Conservation (phyloP, 225 moss, liverwort and hornwort genomes). For the Pseudisothecium myosuroides region DNA sequence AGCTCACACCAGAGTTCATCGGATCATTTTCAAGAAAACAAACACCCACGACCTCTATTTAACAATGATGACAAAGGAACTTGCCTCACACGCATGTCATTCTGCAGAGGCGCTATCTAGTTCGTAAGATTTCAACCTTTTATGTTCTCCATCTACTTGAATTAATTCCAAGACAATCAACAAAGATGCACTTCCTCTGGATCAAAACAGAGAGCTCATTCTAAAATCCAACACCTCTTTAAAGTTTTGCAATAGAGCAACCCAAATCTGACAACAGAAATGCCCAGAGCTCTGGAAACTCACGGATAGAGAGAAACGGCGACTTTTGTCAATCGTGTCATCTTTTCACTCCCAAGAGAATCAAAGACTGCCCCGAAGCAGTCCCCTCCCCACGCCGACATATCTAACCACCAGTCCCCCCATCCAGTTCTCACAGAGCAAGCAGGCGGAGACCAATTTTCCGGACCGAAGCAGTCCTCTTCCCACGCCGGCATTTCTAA, state of each 20-base stretch:
- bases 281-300: not conserved
- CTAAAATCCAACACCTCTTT: not conserved
- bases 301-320: not conserved
- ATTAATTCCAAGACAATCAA: not conserved
- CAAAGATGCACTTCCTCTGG: not conserved
- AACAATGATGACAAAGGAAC: not conserved
- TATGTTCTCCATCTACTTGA: not conserved
- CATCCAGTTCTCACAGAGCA: not conserved
- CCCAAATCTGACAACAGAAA: not conserved
- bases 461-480: not conserved
- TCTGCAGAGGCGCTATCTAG: not conserved
- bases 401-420: accelerated
- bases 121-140: not conserved
- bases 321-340: not conserved
- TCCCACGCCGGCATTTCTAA: not conserved
- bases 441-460: not conserved
- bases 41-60: not conserved
- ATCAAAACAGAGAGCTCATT: not conserved
- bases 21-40: not conserved
- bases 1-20: not conserved
- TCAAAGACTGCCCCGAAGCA: not conserved
- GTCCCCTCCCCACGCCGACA: accelerated
- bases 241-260: not conserved
- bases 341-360: not conserved
- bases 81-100: not conserved